These are phyloP conservation scores for Arctostaphylos glauca DNA, from an alignment of 148 eudicot genomes.

Conservation along the genomic window DNA sequence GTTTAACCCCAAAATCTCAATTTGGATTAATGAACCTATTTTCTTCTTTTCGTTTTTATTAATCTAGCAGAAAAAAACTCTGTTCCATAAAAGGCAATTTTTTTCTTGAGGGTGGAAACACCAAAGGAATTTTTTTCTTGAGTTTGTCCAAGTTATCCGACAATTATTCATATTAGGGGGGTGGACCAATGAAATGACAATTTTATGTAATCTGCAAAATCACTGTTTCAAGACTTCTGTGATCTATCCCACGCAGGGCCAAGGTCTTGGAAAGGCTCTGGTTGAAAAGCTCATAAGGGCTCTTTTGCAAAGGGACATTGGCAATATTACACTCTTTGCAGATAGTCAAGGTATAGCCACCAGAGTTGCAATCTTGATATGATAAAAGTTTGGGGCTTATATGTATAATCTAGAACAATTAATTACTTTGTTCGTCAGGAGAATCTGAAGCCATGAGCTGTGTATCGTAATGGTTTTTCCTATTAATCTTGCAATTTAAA, in stretches of 20 bases:
- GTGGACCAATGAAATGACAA: too few species aligned
- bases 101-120: too few species aligned
- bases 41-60: too few species aligned
- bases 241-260: conserved; percentile 54
- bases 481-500: not conserved
- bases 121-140: too few species aligned
- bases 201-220: conserved; percentile 1
- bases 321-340: conserved; percentile 89
- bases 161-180: too few species aligned
- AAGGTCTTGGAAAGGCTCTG: conserved; percentile 96
- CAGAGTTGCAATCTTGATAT: not conserved
- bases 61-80: too few species aligned
- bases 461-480: not conserved
- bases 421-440: not conserved
- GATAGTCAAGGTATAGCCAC: conserved; percentile 68
- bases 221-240: not conserved
- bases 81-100: too few species aligned
- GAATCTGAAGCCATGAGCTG: not conserved
- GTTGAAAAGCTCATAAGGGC: conserved; percentile 89
- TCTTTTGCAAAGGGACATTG: conserved; percentile 90
- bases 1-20: too few species aligned
- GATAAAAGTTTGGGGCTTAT: not conserved
- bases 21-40: too few species aligned
- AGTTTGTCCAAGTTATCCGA: too few species aligned
- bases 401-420: not conserved